Percentiles rank a stretch among this genome's conserved stretches.
Conservation (phyloP, 2,329 filamentous ascomycete genomes). For the Aplosporella prunicola region DNA sequence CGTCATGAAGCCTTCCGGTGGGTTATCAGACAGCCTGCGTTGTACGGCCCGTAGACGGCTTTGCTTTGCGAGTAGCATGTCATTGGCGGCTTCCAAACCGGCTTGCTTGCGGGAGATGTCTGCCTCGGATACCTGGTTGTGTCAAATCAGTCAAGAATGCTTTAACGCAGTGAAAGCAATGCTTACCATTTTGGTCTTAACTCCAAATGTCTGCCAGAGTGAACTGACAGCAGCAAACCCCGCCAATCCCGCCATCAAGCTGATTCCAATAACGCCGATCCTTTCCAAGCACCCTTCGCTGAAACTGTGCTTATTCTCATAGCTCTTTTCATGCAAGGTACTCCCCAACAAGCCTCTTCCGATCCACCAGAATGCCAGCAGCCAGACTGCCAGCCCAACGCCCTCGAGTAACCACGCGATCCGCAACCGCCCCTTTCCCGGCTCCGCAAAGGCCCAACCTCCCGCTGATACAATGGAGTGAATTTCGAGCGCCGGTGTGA, state of each 20-base stretch:
- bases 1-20: conserved; percentile 53
- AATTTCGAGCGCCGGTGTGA: conserved; percentile 72
- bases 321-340: conserved; percentile 39
- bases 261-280: conserved; percentile 76
- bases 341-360: conserved; percentile 52
- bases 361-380: conserved; percentile 67
- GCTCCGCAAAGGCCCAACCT: conserved; percentile 49
- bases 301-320: conserved; percentile 36
- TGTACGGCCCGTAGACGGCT: conserved; percentile 62
- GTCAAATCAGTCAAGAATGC: conserved; percentile 16
- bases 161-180: conserved; percentile 11
- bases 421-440: conserved; percentile 47
- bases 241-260: conserved; percentile 77
- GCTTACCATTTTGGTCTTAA: conserved; percentile 48
- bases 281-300: conserved; percentile 51
- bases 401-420: conserved; percentile 57
- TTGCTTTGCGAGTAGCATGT: conserved; percentile 68
- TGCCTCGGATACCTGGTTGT: conserved; percentile 50
- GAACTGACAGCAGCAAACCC: conserved; percentile 84
- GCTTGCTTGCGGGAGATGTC: conserved; percentile 70
- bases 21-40: conserved; percentile 46
- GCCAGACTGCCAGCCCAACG: conserved; percentile 56
- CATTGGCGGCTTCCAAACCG: conserved; percentile 66
- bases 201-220: conserved; percentile 73
- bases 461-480: conserved; percentile 50